phyloP scores from a whole-genome alignment of 192 early-diverging fungal genomes.

The Coemansia sp. region DNA sequence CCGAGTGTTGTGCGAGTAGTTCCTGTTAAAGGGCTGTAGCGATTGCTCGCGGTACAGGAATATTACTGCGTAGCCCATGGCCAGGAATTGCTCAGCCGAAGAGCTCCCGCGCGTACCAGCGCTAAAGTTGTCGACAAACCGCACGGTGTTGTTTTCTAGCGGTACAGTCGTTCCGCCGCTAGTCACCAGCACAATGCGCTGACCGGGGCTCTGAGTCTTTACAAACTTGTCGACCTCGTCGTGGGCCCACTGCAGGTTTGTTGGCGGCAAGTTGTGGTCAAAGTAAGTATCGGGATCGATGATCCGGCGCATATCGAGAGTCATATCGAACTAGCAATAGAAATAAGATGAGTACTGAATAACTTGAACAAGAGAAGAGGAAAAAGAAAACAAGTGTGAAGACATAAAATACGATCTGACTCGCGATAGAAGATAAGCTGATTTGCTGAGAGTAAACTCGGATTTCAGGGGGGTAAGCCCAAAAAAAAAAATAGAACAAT shows the following conservation, averaged over 20 bases:
- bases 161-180: constrained; percentile 97
- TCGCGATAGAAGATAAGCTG: background rate
- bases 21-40: constrained; percentile 89
- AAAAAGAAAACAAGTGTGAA: background rate
- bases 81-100: constrained; percentile 93
- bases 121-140: constrained; percentile 99
- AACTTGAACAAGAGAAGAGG: background rate
- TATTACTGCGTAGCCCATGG: constrained; percentile 91
- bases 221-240: constrained; percentile 65
- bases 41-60: constrained; percentile 94
- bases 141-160: constrained; percentile 93
- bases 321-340: background rate
- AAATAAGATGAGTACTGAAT: background rate
- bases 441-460: background rate
- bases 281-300: constrained; percentile 83
- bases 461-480: too few species aligned
- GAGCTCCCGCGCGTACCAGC: constrained; percentile 94
- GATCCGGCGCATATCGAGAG: constrained; percentile 21
- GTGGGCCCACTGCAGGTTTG: constrained; percentile 64
- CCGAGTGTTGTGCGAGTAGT: constrained; percentile 81
- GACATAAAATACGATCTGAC: too few species aligned
- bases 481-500: too few species aligned
- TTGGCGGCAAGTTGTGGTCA: constrained; percentile 68
- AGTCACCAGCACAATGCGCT: constrained; percentile 87
- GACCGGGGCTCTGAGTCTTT: constrained; percentile 55